A percentile compares a stretch with the other conserved stretches of the same genome.
phyloP scores from a whole-genome alignment of 2,329 filamentous ascomycete genomes.

The Neofusicoccum kwambonambiense region DNA sequence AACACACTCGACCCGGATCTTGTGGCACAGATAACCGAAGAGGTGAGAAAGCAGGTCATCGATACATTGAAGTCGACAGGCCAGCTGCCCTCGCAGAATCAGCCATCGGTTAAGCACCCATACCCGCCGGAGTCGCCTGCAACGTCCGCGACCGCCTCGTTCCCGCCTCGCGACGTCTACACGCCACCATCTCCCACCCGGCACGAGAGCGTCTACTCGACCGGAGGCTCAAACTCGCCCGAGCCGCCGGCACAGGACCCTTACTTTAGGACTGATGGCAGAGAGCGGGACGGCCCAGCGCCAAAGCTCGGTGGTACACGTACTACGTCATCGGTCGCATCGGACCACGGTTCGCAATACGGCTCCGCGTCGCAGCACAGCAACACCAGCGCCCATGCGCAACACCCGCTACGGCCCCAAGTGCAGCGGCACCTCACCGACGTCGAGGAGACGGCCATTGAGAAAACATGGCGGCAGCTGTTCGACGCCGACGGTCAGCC shows the following conservation, averaged over 20 bases:
- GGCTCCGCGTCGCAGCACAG: conserved; percentile 9
- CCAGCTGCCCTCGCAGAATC: conserved; percentile 32
- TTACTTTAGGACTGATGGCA: background rate
- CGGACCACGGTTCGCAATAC: conserved; percentile 15
- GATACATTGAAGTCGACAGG: conserved; percentile 48
- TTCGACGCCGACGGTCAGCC: conserved; percentile 68
- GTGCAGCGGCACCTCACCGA: conserved; percentile 32
- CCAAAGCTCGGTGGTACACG: conserved; percentile 33
- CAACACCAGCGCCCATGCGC: background rate
- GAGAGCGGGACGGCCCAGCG: conserved; percentile 24
- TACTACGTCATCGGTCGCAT: conserved; percentile 8
- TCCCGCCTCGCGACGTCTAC: conserved; percentile 49
- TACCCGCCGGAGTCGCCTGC: conserved; percentile 42
- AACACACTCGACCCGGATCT: conserved; percentile 59
- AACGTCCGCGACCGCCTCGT: conserved; percentile 48
- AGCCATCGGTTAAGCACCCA: conserved; percentile 27
- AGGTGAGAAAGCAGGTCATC: conserved; percentile 48
- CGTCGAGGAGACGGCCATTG: conserved; percentile 43
- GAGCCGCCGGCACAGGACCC: conserved; percentile 25
- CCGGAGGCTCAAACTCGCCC: conserved; percentile 36
- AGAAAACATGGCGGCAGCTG: conserved; percentile 73
- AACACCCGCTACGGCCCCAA: background rate
- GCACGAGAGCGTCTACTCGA: conserved; percentile 27
- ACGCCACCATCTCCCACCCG: conserved; percentile 56
- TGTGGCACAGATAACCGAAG: conserved; percentile 61